A percentile compares a stretch with the other conserved stretches of the same genome.
phyloP scores from a whole-genome alignment of 2,329 filamentous ascomycete genomes.

The Ceratocystis harringtonii region DNA sequence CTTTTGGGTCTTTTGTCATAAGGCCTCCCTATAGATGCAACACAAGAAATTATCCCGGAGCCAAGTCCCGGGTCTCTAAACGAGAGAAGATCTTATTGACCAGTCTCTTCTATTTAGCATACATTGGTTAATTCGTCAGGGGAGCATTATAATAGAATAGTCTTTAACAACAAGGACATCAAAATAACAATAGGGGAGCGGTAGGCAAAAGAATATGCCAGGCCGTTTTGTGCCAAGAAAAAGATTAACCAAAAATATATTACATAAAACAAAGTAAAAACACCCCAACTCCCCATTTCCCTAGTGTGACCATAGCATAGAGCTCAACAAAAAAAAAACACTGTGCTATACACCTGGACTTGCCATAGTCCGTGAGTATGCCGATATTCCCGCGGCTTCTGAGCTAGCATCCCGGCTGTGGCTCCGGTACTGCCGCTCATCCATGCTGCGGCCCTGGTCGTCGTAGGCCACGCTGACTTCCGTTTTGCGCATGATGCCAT shows the following conservation, averaged over 20 bases:
- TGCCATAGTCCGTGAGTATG: neutral
- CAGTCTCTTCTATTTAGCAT: no score
- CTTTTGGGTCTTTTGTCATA: no score
- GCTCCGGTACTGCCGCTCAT: neutral
- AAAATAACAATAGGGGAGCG: no score
- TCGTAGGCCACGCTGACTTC: slow-evolving; percentile 22
- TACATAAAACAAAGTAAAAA: neutral
- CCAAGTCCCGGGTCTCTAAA: no score
- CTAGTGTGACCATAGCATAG: neutral
- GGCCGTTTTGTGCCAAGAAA: neutral
- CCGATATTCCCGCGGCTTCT: neutral
- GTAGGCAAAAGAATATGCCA: neutral
- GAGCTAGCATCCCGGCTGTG: neutral
- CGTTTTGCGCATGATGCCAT: slow-evolving; percentile 27
- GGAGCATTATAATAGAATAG: no score
- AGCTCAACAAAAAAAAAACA: neutral
- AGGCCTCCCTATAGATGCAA: no score
- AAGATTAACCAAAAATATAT: neutral
- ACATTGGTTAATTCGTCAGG: no score
- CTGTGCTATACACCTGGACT: neutral
- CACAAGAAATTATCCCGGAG: no score
- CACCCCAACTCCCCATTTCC: neutral
- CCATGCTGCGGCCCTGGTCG: slow-evolving; percentile 9
- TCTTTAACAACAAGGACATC: no score
- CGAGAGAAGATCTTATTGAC: no score